Conservation (phyloP, 306 rosid species). For the Sindora glabra region DNA sequence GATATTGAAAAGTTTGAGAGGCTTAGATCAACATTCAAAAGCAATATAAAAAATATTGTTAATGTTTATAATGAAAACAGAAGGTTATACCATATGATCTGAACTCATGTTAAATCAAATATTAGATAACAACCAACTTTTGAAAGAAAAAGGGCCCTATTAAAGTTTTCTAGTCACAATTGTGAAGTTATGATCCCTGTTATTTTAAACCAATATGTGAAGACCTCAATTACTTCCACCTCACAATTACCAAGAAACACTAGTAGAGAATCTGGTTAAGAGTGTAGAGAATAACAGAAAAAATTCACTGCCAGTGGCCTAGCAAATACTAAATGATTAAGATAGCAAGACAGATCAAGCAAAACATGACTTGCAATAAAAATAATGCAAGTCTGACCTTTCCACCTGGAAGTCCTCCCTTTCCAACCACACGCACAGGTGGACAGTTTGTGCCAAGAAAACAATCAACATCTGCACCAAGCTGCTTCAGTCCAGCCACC, state of each 20-base stretch:
- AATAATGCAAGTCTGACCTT: constrained; percentile 47
- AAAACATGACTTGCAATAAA: neutral
- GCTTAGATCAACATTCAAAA: neutral
- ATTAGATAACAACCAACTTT: too few relatives aligned
- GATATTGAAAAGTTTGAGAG: too few relatives aligned
- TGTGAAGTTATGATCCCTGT: neutral
- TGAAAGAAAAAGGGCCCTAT: too few relatives aligned
- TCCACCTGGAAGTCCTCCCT: constrained; percentile 99
- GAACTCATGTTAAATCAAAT: neutral
- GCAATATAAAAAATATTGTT: too few relatives aligned
- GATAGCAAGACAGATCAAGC: neutral
- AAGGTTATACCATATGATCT: neutral
- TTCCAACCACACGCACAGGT: constrained; percentile 86
- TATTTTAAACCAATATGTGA: neutral
- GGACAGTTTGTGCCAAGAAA: constrained; percentile 94
- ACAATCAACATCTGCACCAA: constrained; percentile 91
- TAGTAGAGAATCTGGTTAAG: neutral
- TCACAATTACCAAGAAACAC: neutral
- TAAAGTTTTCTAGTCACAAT: neutral
- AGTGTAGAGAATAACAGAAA: neutral
- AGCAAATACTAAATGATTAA: neutral
- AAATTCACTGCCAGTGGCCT: neutral
- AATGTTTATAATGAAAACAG: neutral
- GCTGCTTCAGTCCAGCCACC: constrained; percentile 93
- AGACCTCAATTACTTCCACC: neutral